phyloP scores from a whole-genome alignment of 2,329 filamentous ascomycete genomes.

The Biscogniauxia sp. region DNA sequence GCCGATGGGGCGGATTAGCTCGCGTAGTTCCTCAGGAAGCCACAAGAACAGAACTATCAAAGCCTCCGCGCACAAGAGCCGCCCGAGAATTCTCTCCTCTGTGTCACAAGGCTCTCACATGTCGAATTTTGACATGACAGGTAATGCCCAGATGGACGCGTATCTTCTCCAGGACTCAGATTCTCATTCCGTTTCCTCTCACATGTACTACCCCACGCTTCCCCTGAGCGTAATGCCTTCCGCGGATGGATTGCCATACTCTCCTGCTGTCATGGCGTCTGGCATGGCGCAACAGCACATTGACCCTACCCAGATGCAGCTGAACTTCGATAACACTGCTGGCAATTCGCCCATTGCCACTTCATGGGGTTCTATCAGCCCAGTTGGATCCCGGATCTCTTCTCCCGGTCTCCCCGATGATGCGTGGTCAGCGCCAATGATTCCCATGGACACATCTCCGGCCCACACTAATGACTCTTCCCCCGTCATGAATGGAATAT shows the following conservation, averaged over 20 bases:
- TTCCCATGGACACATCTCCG: constrained; percentile 40
- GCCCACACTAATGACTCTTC: constrained; percentile 48
- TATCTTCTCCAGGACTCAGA: constrained; percentile 52
- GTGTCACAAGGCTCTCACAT: constrained; percentile 48
- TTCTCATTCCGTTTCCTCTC: constrained; percentile 44
- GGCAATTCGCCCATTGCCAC: constrained; percentile 51
- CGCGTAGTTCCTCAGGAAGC: constrained; percentile 44
- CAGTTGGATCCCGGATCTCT: constrained; percentile 50
- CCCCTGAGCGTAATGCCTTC: constrained; percentile 44
- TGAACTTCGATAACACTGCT: constrained; percentile 50
- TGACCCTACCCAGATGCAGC: constrained; percentile 54
- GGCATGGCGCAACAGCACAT: constrained; percentile 52
- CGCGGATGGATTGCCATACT: constrained; percentile 43
- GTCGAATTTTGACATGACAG: constrained; percentile 52
- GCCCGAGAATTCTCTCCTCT: constrained; percentile 45
- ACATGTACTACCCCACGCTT: constrained; percentile 51
- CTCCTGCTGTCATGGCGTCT: constrained; percentile 39
- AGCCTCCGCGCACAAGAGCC: constrained; percentile 41
- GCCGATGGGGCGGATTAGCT: constrained; percentile 45
- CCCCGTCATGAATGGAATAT: constrained; percentile 48
- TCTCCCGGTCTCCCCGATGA: constrained; percentile 51
- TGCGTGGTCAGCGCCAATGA: constrained; percentile 37
- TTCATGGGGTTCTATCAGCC: constrained; percentile 51
- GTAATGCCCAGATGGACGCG: constrained; percentile 52
- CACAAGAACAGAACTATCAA: constrained; percentile 44